Evolutionary conservation across 192 early-diverging fungal genomes (phyloP), one percentile per base, ranked within the genome.

Genomic region (Phlyctochytrium bullatum): DNA sequence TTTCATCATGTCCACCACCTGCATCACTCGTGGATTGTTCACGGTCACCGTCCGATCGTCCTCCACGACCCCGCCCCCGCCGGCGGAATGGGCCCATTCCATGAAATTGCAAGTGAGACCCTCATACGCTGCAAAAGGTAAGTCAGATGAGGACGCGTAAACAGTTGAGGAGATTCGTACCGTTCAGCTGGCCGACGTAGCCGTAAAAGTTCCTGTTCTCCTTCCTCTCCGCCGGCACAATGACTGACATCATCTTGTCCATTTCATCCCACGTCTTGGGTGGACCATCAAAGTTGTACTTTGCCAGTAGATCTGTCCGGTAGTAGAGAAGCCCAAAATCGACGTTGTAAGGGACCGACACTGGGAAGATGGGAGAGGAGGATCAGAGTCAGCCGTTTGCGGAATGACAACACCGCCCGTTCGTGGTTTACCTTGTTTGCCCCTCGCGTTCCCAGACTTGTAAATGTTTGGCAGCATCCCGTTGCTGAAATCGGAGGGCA

Each of bases 51-150:
- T 67, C 27, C n/a, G 10, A 28, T 67, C 32, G 16, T 25, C 17
- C 12, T 64, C 28, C 16, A 67, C 16, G 20, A 67, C 59, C 20
- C 17, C 0, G 23, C 73, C 73, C 36, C 51, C 71, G 23, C 57
- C 70, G 25, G 23, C 34, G 36, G 29, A n/a, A 2, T 6, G 12
- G 30, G 73, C 2, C 52, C 54, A 67, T 50, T 75, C 73, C 35
- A 75, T 52, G 3, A 72, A 12, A 64, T 75, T 73, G 47, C 73
- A 75, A 3, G 73, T 75, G 1, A 73, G 36, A 30, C 72, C 67
- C 52, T 73, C 65, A 51, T 59, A 66, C 2, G 66, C 56, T 68
- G 40, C 3, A 23, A 23, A 28, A 52, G 3, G 12, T 2, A 28
- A 16, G n/a, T 65, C 29, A 24, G 17, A 20, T 14, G 10, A 16